Evolutionary conservation across 768 basidiomycete species (phyloP), one percentile per base, ranked within the genome.

Genomic region (Leccinum obscurum): DNA sequence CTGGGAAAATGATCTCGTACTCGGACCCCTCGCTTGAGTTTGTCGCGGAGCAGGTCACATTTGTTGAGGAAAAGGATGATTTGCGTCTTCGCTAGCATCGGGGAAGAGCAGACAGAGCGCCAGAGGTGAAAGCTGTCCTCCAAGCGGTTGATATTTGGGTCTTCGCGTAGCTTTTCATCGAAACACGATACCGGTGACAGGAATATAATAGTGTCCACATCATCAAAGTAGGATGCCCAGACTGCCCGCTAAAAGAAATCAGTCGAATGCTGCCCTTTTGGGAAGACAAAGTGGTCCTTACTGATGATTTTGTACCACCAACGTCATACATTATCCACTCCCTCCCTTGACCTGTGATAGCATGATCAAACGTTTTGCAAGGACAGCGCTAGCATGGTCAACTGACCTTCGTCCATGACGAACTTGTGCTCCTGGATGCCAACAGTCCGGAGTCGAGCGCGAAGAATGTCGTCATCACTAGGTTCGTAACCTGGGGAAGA

Each of bases 291-390:
- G 41, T 22, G 65, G 6, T 46, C 6, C 70, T 73, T 63, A 90
- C 89, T 62, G 78, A 83, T 69, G 86, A 88, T 63, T 86, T 79
- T 37, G 86, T 86, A 20, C 90, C 90, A 35, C 91, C 90, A 30
- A 93, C 89, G 68, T 93, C 91, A 68, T 89, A 93, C 64, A 93
- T 78, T 50, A 86, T 73, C 90, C 90, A 92, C 70, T 92, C 90
- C 59, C 80, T 84, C 2, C 86, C 88, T 59, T 81, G 75, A 30
- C 84, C 87, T 87, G 54, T 14, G 48, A 32, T 11, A 8, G 50
- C 34, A 54, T 15, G 6, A 52, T 50, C 48, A 57, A 51, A 52
- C 30, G 10, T 14, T 14, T 28, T 30, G 37, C 35, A 14, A 35
- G 17, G 37, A 32, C 22, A 41, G 20, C 35, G 49, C 39, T 52